Conservation (phyloP, 768 basidiomycete genomes). For the Clathrus columnatus region DNA sequence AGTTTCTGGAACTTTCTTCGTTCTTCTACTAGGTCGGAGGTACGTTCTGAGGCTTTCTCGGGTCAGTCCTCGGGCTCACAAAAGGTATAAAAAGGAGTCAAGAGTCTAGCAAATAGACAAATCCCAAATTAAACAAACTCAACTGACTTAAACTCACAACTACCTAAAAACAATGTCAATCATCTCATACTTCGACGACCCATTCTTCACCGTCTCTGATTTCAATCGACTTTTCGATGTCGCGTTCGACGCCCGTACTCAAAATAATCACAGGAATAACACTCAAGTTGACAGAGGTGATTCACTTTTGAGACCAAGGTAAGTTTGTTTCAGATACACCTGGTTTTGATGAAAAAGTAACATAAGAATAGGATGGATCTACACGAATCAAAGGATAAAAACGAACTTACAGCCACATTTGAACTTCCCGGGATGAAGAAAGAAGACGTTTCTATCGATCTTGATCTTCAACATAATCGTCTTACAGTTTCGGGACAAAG, state of each 20-base stretch:
- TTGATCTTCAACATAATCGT: slow-evolving; percentile 36
- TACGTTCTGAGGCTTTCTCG: no score
- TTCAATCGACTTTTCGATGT: slow-evolving; percentile 2
- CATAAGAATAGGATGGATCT: slow-evolving; percentile 33
- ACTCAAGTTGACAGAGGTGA: not conserved
- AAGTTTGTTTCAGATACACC: no score
- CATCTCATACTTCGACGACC: slow-evolving; percentile 1
- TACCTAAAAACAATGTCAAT: no score
- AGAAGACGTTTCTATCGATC: slow-evolving; percentile 38
- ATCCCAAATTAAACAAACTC: no score
- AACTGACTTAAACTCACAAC: no score
- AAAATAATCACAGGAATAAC: not conserved
- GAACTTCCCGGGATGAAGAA: slow-evolving; percentile 49
- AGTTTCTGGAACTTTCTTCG: no score
- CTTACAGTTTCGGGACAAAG: slow-evolving; percentile 42
- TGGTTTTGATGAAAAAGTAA: not conserved
- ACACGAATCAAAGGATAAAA: slow-evolving; percentile 32
- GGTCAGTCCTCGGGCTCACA: no score
- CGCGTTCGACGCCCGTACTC: no score
- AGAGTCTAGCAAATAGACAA: no score
- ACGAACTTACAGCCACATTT: slow-evolving; percentile 40
- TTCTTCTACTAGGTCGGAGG: no score
- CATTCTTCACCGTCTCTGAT: slow-evolving; percentile 3
- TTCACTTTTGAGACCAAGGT: not conserved
- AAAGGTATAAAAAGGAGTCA: no score